Conservation (phyloP, 768 basidiomycete species). For the Tulasnella calospora region DNA sequence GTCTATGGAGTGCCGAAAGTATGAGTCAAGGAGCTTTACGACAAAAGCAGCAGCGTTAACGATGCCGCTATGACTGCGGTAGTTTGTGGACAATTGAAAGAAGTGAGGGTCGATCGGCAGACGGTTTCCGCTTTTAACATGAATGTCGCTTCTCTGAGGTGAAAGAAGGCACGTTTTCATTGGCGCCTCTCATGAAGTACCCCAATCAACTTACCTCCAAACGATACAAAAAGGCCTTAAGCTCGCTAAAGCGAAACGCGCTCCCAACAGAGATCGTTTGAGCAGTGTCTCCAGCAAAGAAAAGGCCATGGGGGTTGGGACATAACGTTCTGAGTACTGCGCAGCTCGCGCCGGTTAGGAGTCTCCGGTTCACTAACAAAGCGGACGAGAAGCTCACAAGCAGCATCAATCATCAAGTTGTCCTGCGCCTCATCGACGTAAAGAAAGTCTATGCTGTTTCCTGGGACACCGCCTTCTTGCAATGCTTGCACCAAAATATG, state of each 20-base stretch:
- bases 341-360: no score
- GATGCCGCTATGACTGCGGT: conserved; percentile 23
- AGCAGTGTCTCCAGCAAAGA: conserved; percentile 33
- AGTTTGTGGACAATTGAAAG: conserved; percentile 20
- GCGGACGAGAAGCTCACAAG: neutral
- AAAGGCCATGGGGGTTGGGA: conserved; percentile 17
- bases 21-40: neutral
- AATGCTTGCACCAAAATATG: neutral
- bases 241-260: conserved; percentile 18
- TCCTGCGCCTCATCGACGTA: conserved; percentile 75
- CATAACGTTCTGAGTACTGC: conserved; percentile 16
- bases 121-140: neutral
- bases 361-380: no score
- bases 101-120: conserved; percentile 8
- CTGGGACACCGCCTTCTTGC: neutral
- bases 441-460: conserved; percentile 47
- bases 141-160: neutral
- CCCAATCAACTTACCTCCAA: neutral
- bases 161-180: neutral
- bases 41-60: conserved; percentile 12
- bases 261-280: conserved; percentile 18
- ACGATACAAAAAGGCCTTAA: conserved; percentile 17
- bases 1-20: conserved; percentile 21
- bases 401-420: conserved; percentile 55
- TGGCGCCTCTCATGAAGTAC: neutral